Evolutionary conservation across 2,329 filamentous ascomycete genomes (phyloP).

Genomic region (Trematosphaeria pertusa): DNA sequence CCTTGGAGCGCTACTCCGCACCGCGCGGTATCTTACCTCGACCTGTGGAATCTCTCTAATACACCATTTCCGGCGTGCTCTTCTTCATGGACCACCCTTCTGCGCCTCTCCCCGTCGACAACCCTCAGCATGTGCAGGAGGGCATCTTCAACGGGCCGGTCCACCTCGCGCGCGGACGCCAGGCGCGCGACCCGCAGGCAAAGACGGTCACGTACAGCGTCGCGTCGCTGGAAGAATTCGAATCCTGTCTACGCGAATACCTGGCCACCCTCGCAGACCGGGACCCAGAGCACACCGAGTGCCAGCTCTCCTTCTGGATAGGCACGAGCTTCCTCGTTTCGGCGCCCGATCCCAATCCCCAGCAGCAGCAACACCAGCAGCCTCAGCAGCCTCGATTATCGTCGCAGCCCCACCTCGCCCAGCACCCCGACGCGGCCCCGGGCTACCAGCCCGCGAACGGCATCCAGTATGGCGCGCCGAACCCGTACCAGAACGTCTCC

Average conservation of each 20-base stretch:
- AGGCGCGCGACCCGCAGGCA: slow-evolving; percentile 45
- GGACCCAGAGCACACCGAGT: slow-evolving; percentile 48
- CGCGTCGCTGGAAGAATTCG: slow-evolving; percentile 44
- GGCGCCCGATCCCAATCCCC: slow-evolving; percentile 9
- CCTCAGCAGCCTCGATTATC: slow-evolving; percentile 12
- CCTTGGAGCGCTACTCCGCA: too few species aligned
- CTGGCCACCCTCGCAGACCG: slow-evolving; percentile 40
- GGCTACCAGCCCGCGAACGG: slow-evolving; percentile 39
- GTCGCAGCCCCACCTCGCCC: slow-evolving; percentile 11
- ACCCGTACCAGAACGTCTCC: slow-evolving; percentile 31
- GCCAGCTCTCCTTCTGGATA: slow-evolving; percentile 48
- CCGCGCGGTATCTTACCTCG: too few species aligned
- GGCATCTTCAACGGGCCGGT: slow-evolving; percentile 33
- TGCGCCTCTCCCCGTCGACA: slow-evolving; percentile 11
- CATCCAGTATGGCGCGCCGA: slow-evolving; percentile 28
- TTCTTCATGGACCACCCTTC: slow-evolving; percentile 1
- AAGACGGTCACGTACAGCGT: slow-evolving; percentile 40
- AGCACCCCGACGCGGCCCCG: slow-evolving; percentile 27
- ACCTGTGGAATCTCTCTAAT: too few species aligned
- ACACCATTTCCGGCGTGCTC: too few species aligned
- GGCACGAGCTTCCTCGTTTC: slow-evolving; percentile 44
- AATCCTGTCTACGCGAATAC: slow-evolving; percentile 45
- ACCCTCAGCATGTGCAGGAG: slow-evolving; percentile 16
- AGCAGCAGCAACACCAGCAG: slow-evolving; percentile 7
- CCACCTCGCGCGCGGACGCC: slow-evolving; percentile 45